A percentile compares a stretch with the other conserved stretches of the same genome.
Conservation (phyloP, 441 rosid genomes). For the Erysimum cheiri region DNA sequence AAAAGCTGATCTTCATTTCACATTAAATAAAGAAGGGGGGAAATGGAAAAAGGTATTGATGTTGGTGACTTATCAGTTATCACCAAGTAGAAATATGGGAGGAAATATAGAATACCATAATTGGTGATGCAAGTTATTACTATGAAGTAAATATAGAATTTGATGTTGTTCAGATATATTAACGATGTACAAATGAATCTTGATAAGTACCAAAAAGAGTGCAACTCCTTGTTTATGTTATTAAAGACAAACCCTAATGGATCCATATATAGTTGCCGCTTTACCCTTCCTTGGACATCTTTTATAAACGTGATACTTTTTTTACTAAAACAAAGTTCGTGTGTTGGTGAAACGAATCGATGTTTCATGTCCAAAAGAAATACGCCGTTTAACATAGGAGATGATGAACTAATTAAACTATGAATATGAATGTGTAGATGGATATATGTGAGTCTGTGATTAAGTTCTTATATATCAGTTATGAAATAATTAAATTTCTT, state of each 20-base stretch:
- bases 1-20: not conserved
- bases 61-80: not conserved
- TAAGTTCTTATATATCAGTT: constrained; percentile 8
- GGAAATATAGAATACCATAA: not conserved
- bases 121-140: not conserved
- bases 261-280: constrained; percentile 12
- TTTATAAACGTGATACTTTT: constrained; percentile 27
- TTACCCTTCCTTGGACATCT: constrained; percentile 15
- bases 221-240: not conserved
- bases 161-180: not conserved
- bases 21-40: not conserved
- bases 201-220: not conserved
- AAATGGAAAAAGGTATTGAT: not conserved
- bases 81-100: too few species aligned
- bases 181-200: constrained; percentile 2
- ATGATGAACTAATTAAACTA: constrained; percentile 1
- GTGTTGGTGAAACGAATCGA: constrained; percentile 33
- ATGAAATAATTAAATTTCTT: not conserved
- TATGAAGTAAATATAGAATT: not conserved
- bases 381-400: constrained; percentile 14
- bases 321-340: constrained; percentile 5
- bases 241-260: constrained; percentile 20
- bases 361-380: constrained; percentile 23
- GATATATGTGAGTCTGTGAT: not conserved
- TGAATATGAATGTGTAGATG: constrained; percentile 6